Evolutionary conservation across 164 flowering plant species (phyloP).

Genomic region (Macadamia tetraphylla): DNA sequence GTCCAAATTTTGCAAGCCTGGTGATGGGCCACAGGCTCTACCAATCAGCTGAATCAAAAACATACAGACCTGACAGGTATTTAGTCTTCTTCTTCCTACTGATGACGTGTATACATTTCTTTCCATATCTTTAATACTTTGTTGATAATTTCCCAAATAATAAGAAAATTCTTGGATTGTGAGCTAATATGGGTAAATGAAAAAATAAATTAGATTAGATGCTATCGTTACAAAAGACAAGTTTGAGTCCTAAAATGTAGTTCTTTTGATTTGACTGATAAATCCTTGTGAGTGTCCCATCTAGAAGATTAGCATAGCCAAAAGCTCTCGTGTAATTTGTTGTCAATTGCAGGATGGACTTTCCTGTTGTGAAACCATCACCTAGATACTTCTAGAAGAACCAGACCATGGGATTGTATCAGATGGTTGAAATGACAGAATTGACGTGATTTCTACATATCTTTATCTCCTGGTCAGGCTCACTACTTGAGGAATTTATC

Average conservation of each 20-base stretch:
- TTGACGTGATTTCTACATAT: not conserved
- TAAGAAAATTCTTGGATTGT: too few relatives aligned
- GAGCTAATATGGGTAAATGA: too few relatives aligned
- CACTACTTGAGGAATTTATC: not conserved
- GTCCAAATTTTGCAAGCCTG: conserved; percentile 80
- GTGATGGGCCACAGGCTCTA: conserved; percentile 93
- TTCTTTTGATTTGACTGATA: too few relatives aligned
- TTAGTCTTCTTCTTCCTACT: not conserved
- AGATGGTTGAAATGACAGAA: not conserved
- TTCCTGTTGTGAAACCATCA: not conserved
- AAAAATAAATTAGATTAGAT: too few relatives aligned
- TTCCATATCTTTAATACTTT: not conserved
- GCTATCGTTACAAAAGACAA: too few relatives aligned
- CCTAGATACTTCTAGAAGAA: not conserved
- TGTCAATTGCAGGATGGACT: not conserved
- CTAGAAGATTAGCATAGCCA: not conserved
- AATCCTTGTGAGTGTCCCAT: too few relatives aligned
- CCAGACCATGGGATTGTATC: not conserved
- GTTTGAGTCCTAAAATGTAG: too few relatives aligned
- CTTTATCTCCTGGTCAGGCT: not conserved
- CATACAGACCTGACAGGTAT: conserved; percentile 82
- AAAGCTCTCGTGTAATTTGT: not conserved
- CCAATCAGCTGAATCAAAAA: conserved; percentile 72
- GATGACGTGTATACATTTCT: not conserved
- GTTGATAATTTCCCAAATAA: not conserved